Evolutionary conservation across 257 asterid species (phyloP).

Genomic region (Salvia splendens): DNA sequence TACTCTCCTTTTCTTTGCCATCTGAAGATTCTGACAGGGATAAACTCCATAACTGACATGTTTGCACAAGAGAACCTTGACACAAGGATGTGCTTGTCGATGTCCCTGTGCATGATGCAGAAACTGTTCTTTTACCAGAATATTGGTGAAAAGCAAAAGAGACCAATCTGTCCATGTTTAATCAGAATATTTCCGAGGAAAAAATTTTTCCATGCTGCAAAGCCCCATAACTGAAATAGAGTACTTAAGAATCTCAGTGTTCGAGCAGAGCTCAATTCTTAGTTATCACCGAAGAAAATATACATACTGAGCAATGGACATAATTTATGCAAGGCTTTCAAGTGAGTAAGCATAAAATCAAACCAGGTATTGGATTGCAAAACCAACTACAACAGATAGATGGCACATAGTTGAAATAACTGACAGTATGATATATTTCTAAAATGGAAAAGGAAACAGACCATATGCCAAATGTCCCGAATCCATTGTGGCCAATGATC

Average conservation of each 20-base stretch:
- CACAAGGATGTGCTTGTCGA: constrained; percentile 57
- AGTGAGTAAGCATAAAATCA: too few relatives aligned
- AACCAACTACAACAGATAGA: constrained; percentile 7
- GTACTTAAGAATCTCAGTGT: too few relatives aligned
- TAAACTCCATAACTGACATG: constrained; percentile 56
- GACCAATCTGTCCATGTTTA: constrained; percentile 15
- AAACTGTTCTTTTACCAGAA: constrained; percentile 20
- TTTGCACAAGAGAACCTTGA: constrained; percentile 70
- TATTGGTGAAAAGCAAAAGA: constrained; percentile 14
- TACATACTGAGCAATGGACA: too few relatives aligned
- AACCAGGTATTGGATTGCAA: too few relatives aligned
- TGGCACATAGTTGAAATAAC: constrained; percentile 16
- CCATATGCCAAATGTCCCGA: constrained; percentile 85
- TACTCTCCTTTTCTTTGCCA: constrained; percentile 60
- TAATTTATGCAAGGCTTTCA: too few relatives aligned
- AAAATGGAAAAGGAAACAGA: constrained; percentile 36
- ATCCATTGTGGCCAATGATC: constrained; percentile 84
- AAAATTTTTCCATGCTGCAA: not conserved
- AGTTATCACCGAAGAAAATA: too few relatives aligned
- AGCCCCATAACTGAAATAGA: not conserved
- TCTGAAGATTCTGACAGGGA: constrained; percentile 64
- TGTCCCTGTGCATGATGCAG: constrained; percentile 60
- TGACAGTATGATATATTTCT: not conserved
- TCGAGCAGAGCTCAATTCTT: too few relatives aligned
- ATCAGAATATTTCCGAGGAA: constrained; percentile 17